A percentile compares a stretch with the other conserved stretches of the same genome.
Evolutionary conservation across 2,329 filamentous ascomycete genomes (phyloP).

Genomic region (Penicillium sp.): DNA sequence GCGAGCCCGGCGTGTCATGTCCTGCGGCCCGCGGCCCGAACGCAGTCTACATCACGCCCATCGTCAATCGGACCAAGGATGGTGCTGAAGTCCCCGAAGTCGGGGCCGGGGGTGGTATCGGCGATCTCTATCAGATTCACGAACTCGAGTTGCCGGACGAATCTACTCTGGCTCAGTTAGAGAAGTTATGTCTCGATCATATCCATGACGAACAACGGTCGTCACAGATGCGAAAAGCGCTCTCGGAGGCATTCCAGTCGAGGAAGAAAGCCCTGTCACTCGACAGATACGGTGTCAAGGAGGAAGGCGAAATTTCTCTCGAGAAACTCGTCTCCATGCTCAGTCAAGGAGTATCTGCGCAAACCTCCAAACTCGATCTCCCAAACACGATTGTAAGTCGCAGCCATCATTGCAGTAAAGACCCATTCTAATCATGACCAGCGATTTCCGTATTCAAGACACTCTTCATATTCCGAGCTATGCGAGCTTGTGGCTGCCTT

Average conservation of each 20-base stretch:
- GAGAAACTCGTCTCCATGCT: conserved; percentile 34
- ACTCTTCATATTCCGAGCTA: conserved; percentile 80
- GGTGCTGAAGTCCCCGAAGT: conserved; percentile 65
- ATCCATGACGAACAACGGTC: conserved; percentile 29
- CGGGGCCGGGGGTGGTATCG: conserved; percentile 73
- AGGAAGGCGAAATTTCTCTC: conserved; percentile 37
- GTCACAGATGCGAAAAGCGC: conserved; percentile 27
- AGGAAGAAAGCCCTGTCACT: conserved; percentile 36
- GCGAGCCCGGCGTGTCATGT: conserved; percentile 62
- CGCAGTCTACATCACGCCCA: conserved; percentile 72
- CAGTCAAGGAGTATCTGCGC: conserved; percentile 18
- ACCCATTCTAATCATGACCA: conserved; percentile 15
- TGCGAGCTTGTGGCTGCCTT: conserved; percentile 65
- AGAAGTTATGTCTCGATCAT: conserved; percentile 47
- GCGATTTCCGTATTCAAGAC: conserved; percentile 79
- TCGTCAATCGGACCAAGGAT: conserved; percentile 58
- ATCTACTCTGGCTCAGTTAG: conserved; percentile 49
- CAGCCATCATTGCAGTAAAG: neutral
- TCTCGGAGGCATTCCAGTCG: conserved; percentile 33
- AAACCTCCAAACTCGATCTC: conserved; percentile 10
- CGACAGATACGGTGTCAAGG: conserved; percentile 35
- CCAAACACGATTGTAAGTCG: conserved; percentile 35
- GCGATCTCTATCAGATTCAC: conserved; percentile 64
- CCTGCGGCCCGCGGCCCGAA: conserved; percentile 40
- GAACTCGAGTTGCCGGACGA: conserved; percentile 59